These are phyloP conservation scores for Fonsecaea pedrosoi DNA, from an alignment of 2,329 filamentous ascomycete genomes.

Conservation along the genomic window DNA sequence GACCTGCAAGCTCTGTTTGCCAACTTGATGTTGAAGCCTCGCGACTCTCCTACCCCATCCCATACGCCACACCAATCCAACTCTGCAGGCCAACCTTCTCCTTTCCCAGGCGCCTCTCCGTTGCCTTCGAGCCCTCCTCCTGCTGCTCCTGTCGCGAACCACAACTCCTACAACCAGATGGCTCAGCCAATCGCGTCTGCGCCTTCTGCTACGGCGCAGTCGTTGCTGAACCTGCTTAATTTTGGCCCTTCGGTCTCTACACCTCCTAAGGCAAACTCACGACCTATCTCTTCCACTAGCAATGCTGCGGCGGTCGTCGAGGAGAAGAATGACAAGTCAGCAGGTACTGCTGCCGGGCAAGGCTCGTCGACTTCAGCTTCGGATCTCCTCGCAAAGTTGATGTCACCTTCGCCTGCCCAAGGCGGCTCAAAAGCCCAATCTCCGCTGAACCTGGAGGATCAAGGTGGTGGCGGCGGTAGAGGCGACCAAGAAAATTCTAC, in stretches of 20 bases:
- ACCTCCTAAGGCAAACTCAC: conserved; percentile 6
- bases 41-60: conserved; percentile 40
- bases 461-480: conserved; percentile 27
- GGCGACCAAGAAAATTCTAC: conserved; percentile 30
- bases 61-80: conserved; percentile 38
- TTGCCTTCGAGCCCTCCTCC: conserved; percentile 30
- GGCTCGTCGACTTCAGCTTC: conserved; percentile 57
- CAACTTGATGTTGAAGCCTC: conserved; percentile 52
- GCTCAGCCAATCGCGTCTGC: conserved; percentile 16
- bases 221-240: conserved; percentile 69
- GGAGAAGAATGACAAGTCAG: conserved; percentile 13
- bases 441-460: conserved; percentile 32
- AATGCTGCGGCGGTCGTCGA: conserved; percentile 46
- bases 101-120: conserved; percentile 22
- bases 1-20: conserved; percentile 57
- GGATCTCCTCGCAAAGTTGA: conserved; percentile 64
- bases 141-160: conserved; percentile 17
- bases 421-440: conserved; percentile 44
- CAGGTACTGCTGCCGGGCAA: conserved; percentile 42
- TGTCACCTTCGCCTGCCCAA: conserved; percentile 52
- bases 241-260: conserved; percentile 59
- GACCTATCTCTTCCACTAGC: conserved; percentile 23
- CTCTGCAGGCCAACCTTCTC: conserved; percentile 17
- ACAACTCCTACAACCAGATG: conserved; percentile 12
- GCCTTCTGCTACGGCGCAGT: conserved; percentile 57